Base-by-base conservation (phyloP, 2,329 filamentous ascomycete genomes). In the Aulographum hederae region DNA sequence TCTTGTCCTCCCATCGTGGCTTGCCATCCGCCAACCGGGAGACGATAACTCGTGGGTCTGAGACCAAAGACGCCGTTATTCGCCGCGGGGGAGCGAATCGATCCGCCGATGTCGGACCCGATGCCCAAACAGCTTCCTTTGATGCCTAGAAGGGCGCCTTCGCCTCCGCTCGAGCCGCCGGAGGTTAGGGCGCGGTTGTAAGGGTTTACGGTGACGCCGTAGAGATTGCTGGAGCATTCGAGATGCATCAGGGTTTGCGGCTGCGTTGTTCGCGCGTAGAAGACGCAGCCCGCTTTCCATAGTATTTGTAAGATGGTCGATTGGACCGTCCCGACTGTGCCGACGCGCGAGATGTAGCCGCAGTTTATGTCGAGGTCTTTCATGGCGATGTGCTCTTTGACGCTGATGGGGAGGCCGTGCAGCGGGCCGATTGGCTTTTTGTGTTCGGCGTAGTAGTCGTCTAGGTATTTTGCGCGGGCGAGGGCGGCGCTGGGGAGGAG, bases 141-240 rank as follows among this genome's bases (percentile, higher is more conserved):
- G 16, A 69, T 48, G 2, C 57, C 66, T 10, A 69, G 34, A 3
- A 71, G 45, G 0, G 67, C 65, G 2, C 65, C 65, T 46, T 72
- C 67, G 28, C 67, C 67, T 26, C 68, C 67, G 5, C 61, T 65
- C 3, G 58, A 64, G 2, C 67, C 67, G 4, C 67, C 67, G 13
- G 54, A 42, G 0, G 63, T 64, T 16, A 70, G 43, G 2, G 49
- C 54, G 2, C 50, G 52, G 42, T 71, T 69, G 43, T 56, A 58
- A 0, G 67, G 66, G 39, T 70, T 70, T 6, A 60, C 53, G 0
- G 67, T 71, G 0, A 56, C 50, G 3, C 64, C 64, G 34, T 61
- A 65, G 14, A 67, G 39, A 37, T 65, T 67, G 31, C 45, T 61
- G 33, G 48, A 53, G 2, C 61, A 65, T 40, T 67, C 65, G 6